phyloP scores from a whole-genome alignment of 805 yeast species.

The Metschnikowia lunata region DNA sequence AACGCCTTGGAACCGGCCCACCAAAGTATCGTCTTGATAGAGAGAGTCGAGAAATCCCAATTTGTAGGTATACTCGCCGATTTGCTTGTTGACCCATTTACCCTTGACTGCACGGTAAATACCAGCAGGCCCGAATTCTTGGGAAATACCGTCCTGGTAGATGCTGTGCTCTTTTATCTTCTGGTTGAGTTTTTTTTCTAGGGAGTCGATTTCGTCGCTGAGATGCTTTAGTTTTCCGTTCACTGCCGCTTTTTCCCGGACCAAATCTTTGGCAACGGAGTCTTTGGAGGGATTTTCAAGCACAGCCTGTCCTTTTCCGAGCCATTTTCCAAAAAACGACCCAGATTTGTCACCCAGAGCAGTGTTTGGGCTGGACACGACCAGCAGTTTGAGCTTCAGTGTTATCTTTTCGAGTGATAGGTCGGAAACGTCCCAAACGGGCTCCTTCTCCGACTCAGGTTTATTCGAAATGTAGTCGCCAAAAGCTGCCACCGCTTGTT shows the following conservation, averaged over 20 bases:
- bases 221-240: not conserved
- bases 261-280: not conserved
- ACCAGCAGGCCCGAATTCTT: slow-evolving; percentile 56
- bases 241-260: not conserved
- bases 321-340: not conserved
- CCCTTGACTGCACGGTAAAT: slow-evolving; percentile 56
- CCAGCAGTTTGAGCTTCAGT: not conserved
- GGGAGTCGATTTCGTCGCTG: slow-evolving; percentile 11
- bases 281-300: not conserved
- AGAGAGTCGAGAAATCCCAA: slow-evolving; percentile 55
- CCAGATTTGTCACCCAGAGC: not conserved
- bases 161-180: slow-evolving; percentile 14
- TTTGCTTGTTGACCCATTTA: slow-evolving; percentile 42
- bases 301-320: not conserved
- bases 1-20: slow-evolving; percentile 21
- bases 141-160: slow-evolving; percentile 20
- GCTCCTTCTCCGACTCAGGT: slow-evolving; percentile 11
- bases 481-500: slow-evolving; percentile 56
- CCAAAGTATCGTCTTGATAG: slow-evolving; percentile 39
- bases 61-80: slow-evolving; percentile 70
- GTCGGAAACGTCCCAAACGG: not conserved
- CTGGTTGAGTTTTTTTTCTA: slow-evolving; percentile 16
- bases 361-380: not conserved
- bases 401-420: slow-evolving; percentile 1
- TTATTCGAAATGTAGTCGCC: slow-evolving; percentile 46